These are phyloP conservation scores for Diddensiella caesifluorescens DNA, from an alignment of 805 yeast species.

Conservation along the genomic window DNA sequence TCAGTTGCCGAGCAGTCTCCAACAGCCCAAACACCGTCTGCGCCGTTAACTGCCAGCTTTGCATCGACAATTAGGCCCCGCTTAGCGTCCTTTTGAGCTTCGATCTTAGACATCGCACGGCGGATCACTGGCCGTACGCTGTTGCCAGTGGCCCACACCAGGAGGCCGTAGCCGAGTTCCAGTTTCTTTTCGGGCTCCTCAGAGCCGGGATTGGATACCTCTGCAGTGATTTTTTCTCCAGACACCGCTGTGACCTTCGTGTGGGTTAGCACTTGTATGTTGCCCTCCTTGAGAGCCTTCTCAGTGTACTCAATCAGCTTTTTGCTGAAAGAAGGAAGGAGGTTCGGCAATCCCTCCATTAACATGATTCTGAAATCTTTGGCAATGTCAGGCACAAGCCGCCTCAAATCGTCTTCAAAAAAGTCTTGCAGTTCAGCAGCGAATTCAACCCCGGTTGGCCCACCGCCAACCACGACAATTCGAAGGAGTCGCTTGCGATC, in stretches of 20 bases:
- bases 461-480: constrained; percentile 88
- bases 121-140: constrained; percentile 72
- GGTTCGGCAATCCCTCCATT: constrained; percentile 86
- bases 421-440: constrained; percentile 86
- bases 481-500: constrained; percentile 65
- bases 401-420: constrained; percentile 78
- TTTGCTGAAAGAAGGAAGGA: constrained; percentile 47
- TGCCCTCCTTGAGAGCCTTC: constrained; percentile 58
- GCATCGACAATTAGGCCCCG: constrained; percentile 85
- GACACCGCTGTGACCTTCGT: constrained; percentile 85
- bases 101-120: constrained; percentile 58
- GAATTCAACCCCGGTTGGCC: constrained; percentile 81
- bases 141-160: constrained; percentile 97
- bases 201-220: constrained; percentile 52
- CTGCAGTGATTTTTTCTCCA: constrained; percentile 60
- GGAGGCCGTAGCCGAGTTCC: constrained; percentile 78
- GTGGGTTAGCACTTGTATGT: constrained; percentile 69
- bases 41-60: constrained; percentile 71
- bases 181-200: constrained; percentile 56
- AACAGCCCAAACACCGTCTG: constrained; percentile 72
- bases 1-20: constrained; percentile 91
- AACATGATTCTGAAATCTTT: constrained; percentile 74
- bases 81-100: constrained; percentile 69
- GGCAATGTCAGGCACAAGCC: constrained; percentile 81
- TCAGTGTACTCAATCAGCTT: constrained; percentile 58